A percentile compares a stretch with the other conserved stretches of the same genome.
phyloP scores from a whole-genome alignment of 2,329 filamentous ascomycete genomes.

The Ceratocystis papillata region DNA sequence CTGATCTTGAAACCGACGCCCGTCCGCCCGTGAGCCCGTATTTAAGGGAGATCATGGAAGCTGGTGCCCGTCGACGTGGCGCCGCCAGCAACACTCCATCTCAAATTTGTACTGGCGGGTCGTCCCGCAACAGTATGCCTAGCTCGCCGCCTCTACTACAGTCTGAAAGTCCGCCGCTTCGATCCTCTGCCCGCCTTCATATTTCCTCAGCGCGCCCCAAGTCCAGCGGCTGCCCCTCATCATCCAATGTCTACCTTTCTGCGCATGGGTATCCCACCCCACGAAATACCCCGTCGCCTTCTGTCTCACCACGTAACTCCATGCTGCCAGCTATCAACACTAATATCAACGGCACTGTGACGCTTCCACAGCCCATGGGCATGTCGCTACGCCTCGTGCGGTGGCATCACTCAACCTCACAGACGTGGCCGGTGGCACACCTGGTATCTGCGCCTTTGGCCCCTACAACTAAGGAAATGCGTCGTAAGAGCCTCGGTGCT shows the following conservation, averaged over 20 bases:
- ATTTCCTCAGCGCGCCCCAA: constrained; percentile 30
- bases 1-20: constrained; percentile 46
- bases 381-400: constrained; percentile 20
- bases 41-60: constrained; percentile 30
- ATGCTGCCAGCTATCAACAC: constrained; percentile 28
- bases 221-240: constrained; percentile 33
- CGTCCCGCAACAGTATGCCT: neutral
- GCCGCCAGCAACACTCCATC: neutral
- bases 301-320: constrained; percentile 28
- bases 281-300: constrained; percentile 31
- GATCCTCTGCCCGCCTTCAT: neutral
- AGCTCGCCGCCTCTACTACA: neutral
- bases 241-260: neutral
- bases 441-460: constrained; percentile 17
- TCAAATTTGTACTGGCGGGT: neutral
- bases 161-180: neutral
- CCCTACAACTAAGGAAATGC: constrained; percentile 8
- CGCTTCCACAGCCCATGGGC: constrained; percentile 9
- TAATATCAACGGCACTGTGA: constrained; percentile 20
- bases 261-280: neutral
- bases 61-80: constrained; percentile 30
- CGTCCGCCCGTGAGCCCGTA: constrained; percentile 53
- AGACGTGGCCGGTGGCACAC: constrained; percentile 22
- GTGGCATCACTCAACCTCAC: constrained; percentile 18
- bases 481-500: constrained; percentile 17